Evolutionary conservation across 495 filamentous ascomycete species (phyloP), one percentile per base, ranked within the genome.

Genomic region (Lentithecium fluviatile): DNA sequence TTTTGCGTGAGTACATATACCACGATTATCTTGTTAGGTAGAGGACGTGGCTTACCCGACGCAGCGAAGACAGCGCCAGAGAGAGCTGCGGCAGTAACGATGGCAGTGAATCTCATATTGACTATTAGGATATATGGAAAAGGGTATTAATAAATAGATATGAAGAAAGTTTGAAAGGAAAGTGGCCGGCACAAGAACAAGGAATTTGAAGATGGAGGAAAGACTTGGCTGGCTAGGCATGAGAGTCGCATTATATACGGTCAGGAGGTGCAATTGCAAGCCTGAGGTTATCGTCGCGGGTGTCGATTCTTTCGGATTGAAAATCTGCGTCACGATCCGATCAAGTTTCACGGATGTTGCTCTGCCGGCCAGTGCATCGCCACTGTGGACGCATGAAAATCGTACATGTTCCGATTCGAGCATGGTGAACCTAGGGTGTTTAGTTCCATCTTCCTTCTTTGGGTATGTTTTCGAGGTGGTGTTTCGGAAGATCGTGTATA

Each of bases 81-180:
- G 45, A 62, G 56, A 32, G 59, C 59, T 15, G 52, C 52, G 25
- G 53, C 37, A 21, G 59, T 42, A 21, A 50, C 32, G 36, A 62
- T 43, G 45, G 59, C 25, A 12, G 59, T 49, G 52, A 56, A 48
- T 11, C 59, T 24, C 59, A 62, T 62, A 29, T 62, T 62, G 51
- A 62, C 1, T 15, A 32, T 1, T 17, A 24, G n/a, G 48, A 23
- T 23, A n/a, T 3, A 43, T 3, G 21, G n/a, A 25, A 19, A 11
- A 12, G 42, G n/a, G 45, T 21, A 11, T 25, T 5, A 40, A 56
- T 32, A 24, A 10, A 36, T 45, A 13, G 20, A 49, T 15, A 7
- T 13, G 24, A 36, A 45, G 4, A 42, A 26, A 32, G 4, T 10
- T 32, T 32, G 19, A 40, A 48, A 24, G 17, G 43, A 23, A 37